phyloP scores from a whole-genome alignment of 2,329 filamentous ascomycete species.

The Ambrosiella beaveri region DNA sequence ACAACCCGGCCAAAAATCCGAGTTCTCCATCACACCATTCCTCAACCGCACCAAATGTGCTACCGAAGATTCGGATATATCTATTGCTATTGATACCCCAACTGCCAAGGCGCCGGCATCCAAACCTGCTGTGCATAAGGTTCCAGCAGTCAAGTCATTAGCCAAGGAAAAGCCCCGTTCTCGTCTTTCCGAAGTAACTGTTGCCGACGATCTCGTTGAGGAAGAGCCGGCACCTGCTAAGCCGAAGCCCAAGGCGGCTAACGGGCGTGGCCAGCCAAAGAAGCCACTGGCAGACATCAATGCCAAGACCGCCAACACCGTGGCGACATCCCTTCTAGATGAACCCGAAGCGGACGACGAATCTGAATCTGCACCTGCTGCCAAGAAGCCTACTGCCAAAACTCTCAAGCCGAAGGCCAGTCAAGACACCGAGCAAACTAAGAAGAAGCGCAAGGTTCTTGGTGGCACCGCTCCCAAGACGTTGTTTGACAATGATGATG shows the following conservation, averaged over 20 bases:
- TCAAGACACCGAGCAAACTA: conserved; percentile 28
- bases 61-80: conserved; percentile 20
- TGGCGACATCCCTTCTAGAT: background rate
- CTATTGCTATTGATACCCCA: conserved; percentile 6
- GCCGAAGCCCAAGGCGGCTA: background rate
- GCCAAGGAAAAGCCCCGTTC: conserved; percentile 8
- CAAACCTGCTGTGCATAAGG: conserved; percentile 1
- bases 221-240: background rate
- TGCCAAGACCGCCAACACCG: background rate
- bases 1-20: conserved; percentile 63
- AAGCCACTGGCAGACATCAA: conserved; percentile 10
- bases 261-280: conserved; percentile 7
- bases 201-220: background rate
- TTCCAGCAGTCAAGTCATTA: background rate
- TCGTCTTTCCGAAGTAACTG: conserved; percentile 9
- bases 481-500: conserved; percentile 52
- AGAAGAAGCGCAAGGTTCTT: conserved; percentile 59
- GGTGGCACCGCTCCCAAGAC: conserved; percentile 28
- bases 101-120: conserved; percentile 8
- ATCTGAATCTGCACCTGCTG: background rate
- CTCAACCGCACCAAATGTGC: conserved; percentile 51
- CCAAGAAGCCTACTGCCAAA: conserved; percentile 4
- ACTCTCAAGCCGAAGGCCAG: conserved; percentile 11
- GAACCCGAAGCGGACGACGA: conserved; percentile 10
- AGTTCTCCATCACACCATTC: conserved; percentile 87